Base-by-base conservation (phyloP, 345 rosid species). In the Salix exigua region DNA sequence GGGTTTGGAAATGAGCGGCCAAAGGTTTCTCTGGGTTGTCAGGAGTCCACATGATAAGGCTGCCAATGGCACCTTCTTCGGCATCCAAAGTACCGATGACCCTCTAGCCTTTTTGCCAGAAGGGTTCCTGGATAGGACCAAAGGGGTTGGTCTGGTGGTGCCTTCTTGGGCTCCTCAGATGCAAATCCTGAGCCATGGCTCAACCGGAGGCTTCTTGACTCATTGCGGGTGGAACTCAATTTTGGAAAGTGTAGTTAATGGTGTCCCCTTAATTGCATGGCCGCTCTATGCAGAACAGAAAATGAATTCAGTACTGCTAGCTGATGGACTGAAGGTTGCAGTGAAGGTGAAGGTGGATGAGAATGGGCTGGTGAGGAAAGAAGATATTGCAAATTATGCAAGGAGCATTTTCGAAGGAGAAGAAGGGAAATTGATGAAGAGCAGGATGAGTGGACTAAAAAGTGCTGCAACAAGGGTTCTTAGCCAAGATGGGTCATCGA, bases 141-240 rank as follows among this genome's bases (percentile, higher is more conserved):
- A 79, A 50, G 78, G 33, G 12, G 21, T 72, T 18, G 86, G 88
- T 30, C 33, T 82, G 37, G 74, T 82, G 66, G 70, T 85, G 13
- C 73, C 80, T 1, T 61, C 63, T 19, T 86, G 88, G 88, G 88
- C 82, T 11, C 88, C 88, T 2, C 88, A 86, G 75, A 17, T 31
- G 55, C 74, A 79, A 26, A 67, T 86, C 0, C 68, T 83, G 53
- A 79, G 83, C 64, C 88, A 83, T 35, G 73, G 78, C 5, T 83
- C 86, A 5, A 83, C 82, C 8, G 85, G 81, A 4, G 86, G 86
- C 71, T 86, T 86, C 72, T 62, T 86, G 73, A 83, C 70, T 30
- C 86, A 83, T 17, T 85, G 84, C 25, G 88, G 86, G 8, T 85
- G 88, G 88, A 83, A 85, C 73, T 85, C 88, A 5, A 64, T 31